Percentiles rank a stretch among this genome's conserved stretches.
Conservation (phyloP, 306 rosid species). For the Dalbergia cochinchinensis region DNA sequence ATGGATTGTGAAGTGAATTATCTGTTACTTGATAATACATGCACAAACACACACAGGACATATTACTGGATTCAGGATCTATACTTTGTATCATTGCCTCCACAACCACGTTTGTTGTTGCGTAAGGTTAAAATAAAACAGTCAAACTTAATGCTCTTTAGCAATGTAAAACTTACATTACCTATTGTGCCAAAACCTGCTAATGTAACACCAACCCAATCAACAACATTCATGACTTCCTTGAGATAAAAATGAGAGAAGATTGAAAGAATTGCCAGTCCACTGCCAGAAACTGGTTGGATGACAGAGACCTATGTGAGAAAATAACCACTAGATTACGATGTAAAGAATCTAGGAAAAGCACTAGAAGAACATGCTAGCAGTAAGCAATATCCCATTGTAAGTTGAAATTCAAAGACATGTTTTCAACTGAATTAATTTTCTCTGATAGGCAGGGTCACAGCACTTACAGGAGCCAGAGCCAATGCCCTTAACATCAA, state of each 20-base stretch:
- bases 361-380: slow-evolving; percentile 15
- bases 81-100: neutral
- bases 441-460: slow-evolving; percentile 1
- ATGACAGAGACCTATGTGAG: slow-evolving; percentile 84
- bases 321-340: slow-evolving; percentile 38
- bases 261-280: slow-evolving; percentile 91
- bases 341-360: neutral
- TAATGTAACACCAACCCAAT: slow-evolving; percentile 90
- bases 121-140: slow-evolving; percentile 13
- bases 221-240: slow-evolving; percentile 93
- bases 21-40: neutral
- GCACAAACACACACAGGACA: neutral
- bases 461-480: slow-evolving; percentile 88
- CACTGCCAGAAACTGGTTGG: slow-evolving; percentile 98
- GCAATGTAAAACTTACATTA: slow-evolving; percentile 68
- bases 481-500: slow-evolving; percentile 93
- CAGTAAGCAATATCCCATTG: neutral
- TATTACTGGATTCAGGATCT: slow-evolving; percentile 8
- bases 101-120: neutral
- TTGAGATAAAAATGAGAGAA: slow-evolving; percentile 97
- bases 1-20: slow-evolving; percentile 28
- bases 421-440: neutral
- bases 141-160: slow-evolving; percentile 1
- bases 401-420: neutral
- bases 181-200: slow-evolving; percentile 99